phyloP scores from a whole-genome alignment of 164 flowering plant genomes.

The Vitis rupestris region DNA sequence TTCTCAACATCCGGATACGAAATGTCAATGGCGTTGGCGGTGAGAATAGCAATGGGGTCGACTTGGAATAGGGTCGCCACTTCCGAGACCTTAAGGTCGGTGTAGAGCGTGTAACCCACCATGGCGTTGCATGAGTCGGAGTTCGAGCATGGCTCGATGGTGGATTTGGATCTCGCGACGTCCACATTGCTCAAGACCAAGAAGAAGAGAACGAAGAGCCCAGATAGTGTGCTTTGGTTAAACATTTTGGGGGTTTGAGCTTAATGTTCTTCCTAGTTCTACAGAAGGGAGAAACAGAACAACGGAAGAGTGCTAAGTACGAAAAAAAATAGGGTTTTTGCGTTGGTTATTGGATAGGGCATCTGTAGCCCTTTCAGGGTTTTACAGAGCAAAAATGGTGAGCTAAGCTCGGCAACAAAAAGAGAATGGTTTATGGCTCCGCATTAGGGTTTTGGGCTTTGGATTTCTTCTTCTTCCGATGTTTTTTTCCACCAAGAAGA shows the following conservation, averaged over 20 bases:
- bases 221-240: conserved; percentile 5
- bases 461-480: not conserved
- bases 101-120: conserved; percentile 85
- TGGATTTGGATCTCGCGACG: conserved; percentile 58
- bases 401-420: not conserved
- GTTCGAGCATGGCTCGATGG: conserved; percentile 92
- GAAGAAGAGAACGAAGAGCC: conserved; percentile 8
- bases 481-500: not conserved
- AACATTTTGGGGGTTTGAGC: conserved; percentile 3
- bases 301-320: too few species aligned
- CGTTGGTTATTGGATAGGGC: too few species aligned
- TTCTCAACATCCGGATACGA: conserved; percentile 86
- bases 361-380: not conserved
- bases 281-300: not conserved
- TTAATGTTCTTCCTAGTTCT: not conserved
- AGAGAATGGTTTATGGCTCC: too few species aligned
- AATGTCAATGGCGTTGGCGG: conserved; percentile 82
- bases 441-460: not conserved
- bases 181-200: conserved; percentile 11
- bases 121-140: conserved; percentile 77
- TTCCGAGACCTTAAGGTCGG: conserved; percentile 91
- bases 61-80: conserved; percentile 78
- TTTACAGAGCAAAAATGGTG: not conserved
- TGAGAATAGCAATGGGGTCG: conserved; percentile 74
- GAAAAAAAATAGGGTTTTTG: too few species aligned